These are phyloP conservation scores for Podospora sp. DNA, from an alignment of 495 filamentous ascomycete species.

Conservation along the genomic window DNA sequence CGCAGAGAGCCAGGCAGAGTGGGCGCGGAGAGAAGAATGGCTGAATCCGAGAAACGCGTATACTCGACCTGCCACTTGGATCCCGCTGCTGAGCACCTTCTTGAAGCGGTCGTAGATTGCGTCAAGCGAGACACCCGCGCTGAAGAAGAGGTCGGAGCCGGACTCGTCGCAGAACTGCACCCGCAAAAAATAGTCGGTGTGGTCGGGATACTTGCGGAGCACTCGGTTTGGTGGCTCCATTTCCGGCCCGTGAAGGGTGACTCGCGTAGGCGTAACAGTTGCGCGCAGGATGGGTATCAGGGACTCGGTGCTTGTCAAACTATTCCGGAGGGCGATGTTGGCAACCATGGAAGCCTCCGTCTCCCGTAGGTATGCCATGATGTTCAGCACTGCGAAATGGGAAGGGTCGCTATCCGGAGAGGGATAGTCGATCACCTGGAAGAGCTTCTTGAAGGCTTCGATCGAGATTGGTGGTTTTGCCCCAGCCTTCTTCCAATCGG, in stretches of 20 bases:
- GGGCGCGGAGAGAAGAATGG: conserved; percentile 71
- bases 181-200: conserved; percentile 68
- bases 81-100: conserved; percentile 53
- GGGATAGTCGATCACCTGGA: conserved; percentile 51
- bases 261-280: conserved; percentile 68
- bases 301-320: too few species aligned
- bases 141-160: conserved; percentile 62
- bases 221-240: conserved; percentile 73
- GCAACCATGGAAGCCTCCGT: conserved; percentile 32
- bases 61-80: conserved; percentile 63
- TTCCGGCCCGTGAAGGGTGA: conserved; percentile 70
- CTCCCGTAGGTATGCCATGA: conserved; percentile 48
- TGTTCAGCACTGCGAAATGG: conserved; percentile 43
- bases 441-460: conserved; percentile 52
- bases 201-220: conserved; percentile 65
- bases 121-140: conserved; percentile 55
- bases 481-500: conserved; percentile 17
- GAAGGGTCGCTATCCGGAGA: conserved; percentile 47
- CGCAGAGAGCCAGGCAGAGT: conserved; percentile 74
- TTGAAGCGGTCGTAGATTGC: conserved; percentile 63
- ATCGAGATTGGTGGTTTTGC: conserved; percentile 37
- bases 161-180: conserved; percentile 72
- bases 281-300: conserved; percentile 57
- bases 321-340: too few species aligned
- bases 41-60: conserved; percentile 81